phyloP scores from a whole-genome alignment of 2,329 filamentous ascomycete species.

The Biscogniauxia marginata region DNA sequence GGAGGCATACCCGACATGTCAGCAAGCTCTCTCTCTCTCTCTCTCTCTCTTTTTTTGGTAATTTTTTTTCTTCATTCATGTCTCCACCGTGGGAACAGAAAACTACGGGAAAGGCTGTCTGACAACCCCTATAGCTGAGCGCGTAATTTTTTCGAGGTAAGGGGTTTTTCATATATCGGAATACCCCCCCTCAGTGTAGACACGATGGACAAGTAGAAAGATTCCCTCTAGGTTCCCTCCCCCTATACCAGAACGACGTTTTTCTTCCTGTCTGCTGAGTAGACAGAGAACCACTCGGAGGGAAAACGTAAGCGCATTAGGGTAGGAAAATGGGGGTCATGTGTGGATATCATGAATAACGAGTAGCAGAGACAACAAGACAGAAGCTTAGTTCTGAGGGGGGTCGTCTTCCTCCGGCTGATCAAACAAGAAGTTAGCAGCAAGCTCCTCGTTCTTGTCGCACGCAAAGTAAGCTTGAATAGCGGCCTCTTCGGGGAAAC shows the following conservation, averaged over 20 bases:
- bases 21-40: background rate
- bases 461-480: constrained; percentile 99
- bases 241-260: background rate
- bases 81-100: constrained; percentile 1
- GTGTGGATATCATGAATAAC: constrained; percentile 16
- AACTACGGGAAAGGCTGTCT: background rate
- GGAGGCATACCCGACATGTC: background rate
- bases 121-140: too few species aligned
- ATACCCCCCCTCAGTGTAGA: background rate
- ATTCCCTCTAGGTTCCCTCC: background rate
- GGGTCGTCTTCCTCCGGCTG: constrained; percentile 83
- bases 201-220: background rate
- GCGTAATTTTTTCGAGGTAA: too few species aligned
- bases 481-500: constrained; percentile 88
- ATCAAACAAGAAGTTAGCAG: constrained; percentile 97
- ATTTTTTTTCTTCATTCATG: constrained; percentile 5
- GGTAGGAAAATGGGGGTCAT: background rate
- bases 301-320: background rate
- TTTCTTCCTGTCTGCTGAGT: background rate
- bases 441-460: constrained; percentile 98
- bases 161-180: too few species aligned
- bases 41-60: background rate
- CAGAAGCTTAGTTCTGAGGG: constrained; percentile 39
- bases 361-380: constrained; percentile 8
- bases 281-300: background rate